phyloP scores from a whole-genome alignment of 2,329 filamentous ascomycete species.

The Cladosporium sphaerospermum region DNA sequence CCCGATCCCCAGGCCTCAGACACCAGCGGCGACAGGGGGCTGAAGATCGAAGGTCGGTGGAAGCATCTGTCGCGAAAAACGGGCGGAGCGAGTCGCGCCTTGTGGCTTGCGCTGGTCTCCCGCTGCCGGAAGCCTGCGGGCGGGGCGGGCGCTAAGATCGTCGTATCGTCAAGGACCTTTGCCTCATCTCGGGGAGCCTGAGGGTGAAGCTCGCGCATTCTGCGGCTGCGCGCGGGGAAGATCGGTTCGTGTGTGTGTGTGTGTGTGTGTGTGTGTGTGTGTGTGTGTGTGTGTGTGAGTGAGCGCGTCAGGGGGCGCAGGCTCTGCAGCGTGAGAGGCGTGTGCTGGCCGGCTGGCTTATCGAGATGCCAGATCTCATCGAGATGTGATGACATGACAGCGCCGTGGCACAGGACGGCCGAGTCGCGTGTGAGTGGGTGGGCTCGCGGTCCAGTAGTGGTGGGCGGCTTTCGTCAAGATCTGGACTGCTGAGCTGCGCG shows the following conservation, averaged over 20 bases:
- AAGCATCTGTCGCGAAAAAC: background rate
- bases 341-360: no score
- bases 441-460: background rate
- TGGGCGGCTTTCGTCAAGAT: background rate
- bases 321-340: no score
- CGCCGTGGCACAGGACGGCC: no score
- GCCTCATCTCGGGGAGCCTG: background rate
- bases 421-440: background rate
- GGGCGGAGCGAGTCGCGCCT: background rate
- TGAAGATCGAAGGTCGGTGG: slow-evolving; percentile 2
- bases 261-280: no score
- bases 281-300: no score
- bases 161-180: slow-evolving; percentile 8
- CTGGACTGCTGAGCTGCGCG: background rate
- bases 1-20: background rate
- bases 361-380: no score
- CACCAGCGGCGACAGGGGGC: background rate
- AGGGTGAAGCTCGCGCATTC: background rate
- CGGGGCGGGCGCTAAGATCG: background rate
- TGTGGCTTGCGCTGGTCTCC: background rate
- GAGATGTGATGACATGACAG: no score
- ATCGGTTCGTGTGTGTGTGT: no score
- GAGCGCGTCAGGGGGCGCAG: background rate
- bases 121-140: background rate
- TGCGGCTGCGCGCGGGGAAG: background rate